Percentiles rank a stretch among this genome's conserved stretches.
Evolutionary conservation across 257 asterid species (phyloP).

Genomic region (Anisodus acutangulus): DNA sequence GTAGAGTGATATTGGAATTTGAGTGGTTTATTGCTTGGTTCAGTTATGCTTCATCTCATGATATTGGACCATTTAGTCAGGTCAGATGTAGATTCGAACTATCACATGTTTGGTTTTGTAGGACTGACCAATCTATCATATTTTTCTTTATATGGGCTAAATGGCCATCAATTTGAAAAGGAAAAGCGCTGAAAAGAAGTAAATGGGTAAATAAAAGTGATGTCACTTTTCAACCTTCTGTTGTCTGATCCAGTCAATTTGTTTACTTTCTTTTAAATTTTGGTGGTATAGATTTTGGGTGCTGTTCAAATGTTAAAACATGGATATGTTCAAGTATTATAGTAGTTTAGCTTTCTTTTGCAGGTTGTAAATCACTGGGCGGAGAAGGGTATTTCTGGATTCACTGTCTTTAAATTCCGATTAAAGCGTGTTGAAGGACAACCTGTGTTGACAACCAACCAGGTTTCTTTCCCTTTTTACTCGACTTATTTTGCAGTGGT

Average conservation of each 20-base stretch:
- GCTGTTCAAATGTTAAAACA: background rate
- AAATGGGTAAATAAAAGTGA: background rate
- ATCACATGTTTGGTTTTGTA: background rate
- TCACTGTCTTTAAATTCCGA: slow-evolving; percentile 74
- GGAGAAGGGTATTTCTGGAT: slow-evolving; percentile 85
- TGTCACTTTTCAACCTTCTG: slow-evolving; percentile 6
- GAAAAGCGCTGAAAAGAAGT: background rate
- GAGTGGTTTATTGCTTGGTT: background rate
- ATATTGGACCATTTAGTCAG: background rate
- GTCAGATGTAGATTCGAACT: background rate
- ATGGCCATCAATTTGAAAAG: background rate
- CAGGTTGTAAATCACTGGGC: slow-evolving; percentile 85
- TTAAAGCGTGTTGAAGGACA: slow-evolving; percentile 76
- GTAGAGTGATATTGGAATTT: slow-evolving; percentile 3
- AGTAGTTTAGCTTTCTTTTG: slow-evolving; percentile 31
- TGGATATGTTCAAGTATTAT: background rate
- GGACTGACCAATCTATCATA: background rate
- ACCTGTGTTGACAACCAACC: slow-evolving; percentile 76
- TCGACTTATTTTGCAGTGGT: background rate
- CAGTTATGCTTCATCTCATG: background rate
- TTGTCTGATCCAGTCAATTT: background rate
- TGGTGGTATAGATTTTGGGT: slow-evolving; percentile 4
- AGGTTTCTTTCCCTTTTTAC: slow-evolving; percentile 46
- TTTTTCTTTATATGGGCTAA: slow-evolving; percentile 3
- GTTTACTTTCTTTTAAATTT: background rate